A percentile compares a stretch with the other conserved stretches of the same genome.
These are phyloP conservation scores for Cladophialophora psammophila DNA, from an alignment of 2,329 filamentous ascomycete genomes.

Conservation along the genomic window DNA sequence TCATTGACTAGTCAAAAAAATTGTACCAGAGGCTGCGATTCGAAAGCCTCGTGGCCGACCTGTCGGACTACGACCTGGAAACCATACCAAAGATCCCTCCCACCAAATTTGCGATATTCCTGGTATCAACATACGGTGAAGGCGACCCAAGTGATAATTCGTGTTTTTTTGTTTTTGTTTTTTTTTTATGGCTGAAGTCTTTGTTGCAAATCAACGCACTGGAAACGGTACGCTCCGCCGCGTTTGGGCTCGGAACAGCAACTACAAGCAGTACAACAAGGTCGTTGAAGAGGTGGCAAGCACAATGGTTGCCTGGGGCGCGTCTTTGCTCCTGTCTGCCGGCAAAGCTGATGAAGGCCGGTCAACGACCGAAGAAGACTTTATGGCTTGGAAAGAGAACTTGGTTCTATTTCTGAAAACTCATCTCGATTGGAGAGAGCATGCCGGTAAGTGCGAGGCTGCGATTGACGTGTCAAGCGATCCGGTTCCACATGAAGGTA, in stretches of 20 bases:
- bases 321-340: constrained; percentile 41
- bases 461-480: constrained; percentile 68
- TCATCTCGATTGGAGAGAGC: too few relatives aligned
- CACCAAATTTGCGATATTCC: constrained; percentile 46
- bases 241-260: constrained; percentile 56
- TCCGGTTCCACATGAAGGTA: too few relatives aligned
- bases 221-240: constrained; percentile 46
- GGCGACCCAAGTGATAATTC: constrained; percentile 52
- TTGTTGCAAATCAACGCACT: constrained; percentile 36
- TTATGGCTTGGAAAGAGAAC: constrained; percentile 48
- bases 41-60: constrained; percentile 54
- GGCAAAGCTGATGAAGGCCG: constrained; percentile 52
- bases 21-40: constrained; percentile 87
- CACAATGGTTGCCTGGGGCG: constrained; percentile 39
- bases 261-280: constrained; percentile 57
- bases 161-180: too few relatives aligned
- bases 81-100: constrained; percentile 33
- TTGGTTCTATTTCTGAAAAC: too few relatives aligned
- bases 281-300: constrained; percentile 48
- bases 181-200: constrained; percentile 24
- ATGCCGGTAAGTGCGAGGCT: constrained; percentile 69
- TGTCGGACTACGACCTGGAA: constrained; percentile 36
- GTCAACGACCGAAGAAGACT: constrained; percentile 54
- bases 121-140: constrained; percentile 50
- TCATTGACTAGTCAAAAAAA: constrained; percentile 84